Evolutionary conservation across 2,329 filamentous ascomycete species (phyloP), one percentile per base, ranked within the genome.

Genomic region (Lachnellula hyalina): DNA sequence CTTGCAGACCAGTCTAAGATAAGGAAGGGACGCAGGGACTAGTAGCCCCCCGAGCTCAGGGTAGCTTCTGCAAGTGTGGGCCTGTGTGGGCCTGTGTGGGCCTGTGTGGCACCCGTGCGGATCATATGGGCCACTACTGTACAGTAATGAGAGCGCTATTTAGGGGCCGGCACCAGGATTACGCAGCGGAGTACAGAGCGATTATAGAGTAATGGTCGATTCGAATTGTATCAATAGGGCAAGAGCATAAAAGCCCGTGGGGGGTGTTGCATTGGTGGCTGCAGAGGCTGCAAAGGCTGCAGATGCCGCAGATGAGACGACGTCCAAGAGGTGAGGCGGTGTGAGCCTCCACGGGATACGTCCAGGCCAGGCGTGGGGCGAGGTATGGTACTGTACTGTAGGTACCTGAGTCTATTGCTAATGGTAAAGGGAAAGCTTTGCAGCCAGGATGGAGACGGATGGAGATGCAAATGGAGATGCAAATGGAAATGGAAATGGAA

Each of bases 151-250:
- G 15, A 17, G 15, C 50, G 55, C 57, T 61, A 60, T 60, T 57
- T 55, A 45, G 25, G 51, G 53, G 21, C 28, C 59, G 63, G 60
- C 52, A 58, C 64, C 44, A 61, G 64, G 61, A 58, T 63, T 47
- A 28, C 34, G 47, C 54, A 48, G 47, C 56, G 64, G 61, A 58
- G 62, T 47, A 28, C 34, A 49, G 56, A 48, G 47, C 56, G 57
- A 53, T 47, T 50, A 54, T 28, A 49, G 56, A 48, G 47, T 55
- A 56, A 53, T 47, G 42, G 55, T 40, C 49, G 12, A 32, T 49
- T 49, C 50, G 11, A 32, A 32, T 11, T 11, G 28, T 32, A 32
- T 32, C 28, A 32, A 28, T 46, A 47, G 28, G 34, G 12, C 52
- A 49, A 28, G 21, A 14, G 14, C n/a, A 21, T 12, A 32, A 14